Evolutionary conservation across 2,329 filamentous ascomycete genomes (phyloP), one percentile per base, ranked within the genome.

Genomic region (Penicillium sp.): DNA sequence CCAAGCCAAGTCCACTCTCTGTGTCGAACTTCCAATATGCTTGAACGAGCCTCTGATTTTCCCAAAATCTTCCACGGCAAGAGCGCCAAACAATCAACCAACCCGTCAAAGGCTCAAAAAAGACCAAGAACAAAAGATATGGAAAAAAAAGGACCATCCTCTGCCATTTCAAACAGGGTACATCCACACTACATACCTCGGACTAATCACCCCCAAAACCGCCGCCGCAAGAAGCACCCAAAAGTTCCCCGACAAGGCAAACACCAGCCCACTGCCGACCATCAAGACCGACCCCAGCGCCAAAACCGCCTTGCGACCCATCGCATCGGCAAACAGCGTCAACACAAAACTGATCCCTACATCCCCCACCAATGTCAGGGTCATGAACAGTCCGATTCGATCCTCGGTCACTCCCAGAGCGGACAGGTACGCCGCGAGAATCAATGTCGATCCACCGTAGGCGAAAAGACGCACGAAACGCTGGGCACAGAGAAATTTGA

Each of bases 381-480:
- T 82, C 80, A 85, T 83, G 56, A 85, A 84, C 5, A 84, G 60
- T 5, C 82, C 82, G 49, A 84, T 84, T 24, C 72, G 74, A 26
- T 76, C 70, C 61, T 84, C 81, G 0, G 79, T 72, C 46, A 82
- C 75, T 0, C 69, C 66, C 9, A 84, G 65, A 18, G 76, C 73
- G 5, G 77, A 74, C 43, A 85, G 76, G 60, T 83, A 84, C 12
- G 82, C 76, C 9, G 79, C 82, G 39, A 85, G 71, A 44, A 83
- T 78, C 39, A 85, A 71, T 0, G 80, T 77, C 18, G 76, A 77
- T 46, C 78, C 77, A 41, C 81, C 81, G 52, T 82, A 84, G n/a
- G 81, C 80, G 55, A 84, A 80, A 67, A 84, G 79, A 46, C 81
- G 81, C 49, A 72, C 62, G 52, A 72, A 72, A 4, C 69, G 67